These are phyloP conservation scores for Salix brachista DNA, from an alignment of 345 rosid species.

Conservation along the genomic window DNA sequence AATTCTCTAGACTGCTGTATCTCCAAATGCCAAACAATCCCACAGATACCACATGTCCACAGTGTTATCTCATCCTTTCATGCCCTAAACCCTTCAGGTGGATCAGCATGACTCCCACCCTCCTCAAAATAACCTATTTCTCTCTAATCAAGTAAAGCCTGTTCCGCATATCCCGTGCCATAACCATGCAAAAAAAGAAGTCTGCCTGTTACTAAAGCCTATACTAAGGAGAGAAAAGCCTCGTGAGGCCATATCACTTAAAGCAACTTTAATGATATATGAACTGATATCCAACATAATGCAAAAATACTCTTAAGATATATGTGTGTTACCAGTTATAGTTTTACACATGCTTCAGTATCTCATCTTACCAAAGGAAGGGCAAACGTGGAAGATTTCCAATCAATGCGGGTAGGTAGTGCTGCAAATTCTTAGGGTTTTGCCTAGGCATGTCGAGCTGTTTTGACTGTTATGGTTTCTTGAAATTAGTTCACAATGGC, in stretches of 20 bases:
- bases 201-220: not conserved
- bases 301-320: not conserved
- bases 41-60: not conserved
- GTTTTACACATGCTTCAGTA: not conserved
- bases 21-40: not conserved
- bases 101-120: not conserved
- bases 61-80: not conserved
- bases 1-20: not conserved
- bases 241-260: not conserved
- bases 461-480: not conserved
- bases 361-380: not conserved
- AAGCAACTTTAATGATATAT: not conserved
- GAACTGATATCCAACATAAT: not conserved
- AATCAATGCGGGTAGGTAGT: not conserved
- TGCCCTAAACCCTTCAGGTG: not conserved
- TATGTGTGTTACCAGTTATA: not conserved
- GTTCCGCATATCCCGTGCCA: not conserved
- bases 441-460: not conserved
- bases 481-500: not conserved
- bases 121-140: too few species aligned
- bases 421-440: not conserved
- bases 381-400: too few species aligned
- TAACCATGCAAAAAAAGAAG: not conserved
- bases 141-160: too few species aligned
- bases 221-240: not conserved